Conservation (phyloP, 176 grass and related monocot genomes). For the Miscanthus lutarioriparius region DNA sequence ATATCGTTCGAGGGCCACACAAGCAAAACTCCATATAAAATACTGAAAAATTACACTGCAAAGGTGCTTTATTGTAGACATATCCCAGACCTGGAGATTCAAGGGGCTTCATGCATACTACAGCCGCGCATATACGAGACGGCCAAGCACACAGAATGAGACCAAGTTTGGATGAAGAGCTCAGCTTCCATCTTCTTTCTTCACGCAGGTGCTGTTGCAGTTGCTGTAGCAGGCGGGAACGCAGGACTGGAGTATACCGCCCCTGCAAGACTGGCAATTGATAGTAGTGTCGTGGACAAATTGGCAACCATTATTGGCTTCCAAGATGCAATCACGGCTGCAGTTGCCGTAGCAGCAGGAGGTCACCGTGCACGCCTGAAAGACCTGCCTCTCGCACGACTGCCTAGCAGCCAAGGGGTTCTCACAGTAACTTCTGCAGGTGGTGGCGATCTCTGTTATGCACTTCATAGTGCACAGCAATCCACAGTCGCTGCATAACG, state of each 20-base stretch:
- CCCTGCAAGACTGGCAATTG: neutral
- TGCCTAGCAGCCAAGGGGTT: neutral
- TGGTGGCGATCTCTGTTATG: neutral
- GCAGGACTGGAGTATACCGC: neutral
- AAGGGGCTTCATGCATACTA: too few relatives aligned
- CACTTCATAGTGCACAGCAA: neutral
- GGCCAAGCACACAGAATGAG: neutral
- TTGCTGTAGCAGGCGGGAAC: neutral
- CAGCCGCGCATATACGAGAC: too few relatives aligned
- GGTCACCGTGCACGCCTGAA: neutral
- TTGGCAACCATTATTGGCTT: neutral
- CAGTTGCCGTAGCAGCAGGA: neutral
- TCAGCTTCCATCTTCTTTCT: neutral
- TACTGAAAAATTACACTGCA: too few relatives aligned
- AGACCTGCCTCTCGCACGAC: neutral
- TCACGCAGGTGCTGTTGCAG: neutral
- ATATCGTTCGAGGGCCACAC: neutral
- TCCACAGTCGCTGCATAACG: neutral
- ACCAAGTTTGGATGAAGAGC: neutral
- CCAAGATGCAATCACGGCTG: neutral
- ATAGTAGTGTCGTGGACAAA: neutral
- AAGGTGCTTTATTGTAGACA: too few relatives aligned
- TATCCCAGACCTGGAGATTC: too few relatives aligned
- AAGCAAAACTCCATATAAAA: neutral
- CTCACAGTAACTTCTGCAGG: neutral